Conservation (phyloP, 495 filamentous ascomycete genomes). For the Cercophora sp. region DNA sequence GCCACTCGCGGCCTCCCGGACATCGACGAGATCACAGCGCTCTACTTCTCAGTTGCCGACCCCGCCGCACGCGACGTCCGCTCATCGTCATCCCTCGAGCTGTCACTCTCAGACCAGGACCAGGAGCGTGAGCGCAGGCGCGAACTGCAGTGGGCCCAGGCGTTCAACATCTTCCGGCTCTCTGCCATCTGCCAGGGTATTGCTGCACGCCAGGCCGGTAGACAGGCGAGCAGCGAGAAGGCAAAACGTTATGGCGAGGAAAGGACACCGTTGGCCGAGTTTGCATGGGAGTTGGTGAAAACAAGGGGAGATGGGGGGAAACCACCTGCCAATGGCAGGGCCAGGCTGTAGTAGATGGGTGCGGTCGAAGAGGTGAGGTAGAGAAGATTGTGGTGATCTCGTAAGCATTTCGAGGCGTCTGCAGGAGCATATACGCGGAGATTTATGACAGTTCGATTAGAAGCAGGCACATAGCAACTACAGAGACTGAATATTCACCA, state of each 20-base stretch:
- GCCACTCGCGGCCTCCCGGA: conserved; percentile 70
- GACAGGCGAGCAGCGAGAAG: conserved; percentile 86
- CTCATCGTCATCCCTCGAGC: conserved; percentile 20
- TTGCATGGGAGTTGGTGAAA: conserved; percentile 64
- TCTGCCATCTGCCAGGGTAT: conserved; percentile 93
- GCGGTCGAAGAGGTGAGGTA: conserved; percentile 11
- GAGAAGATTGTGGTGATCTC: too few relatives aligned
- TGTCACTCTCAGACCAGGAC: conserved; percentile 14
- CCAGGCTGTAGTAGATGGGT: conserved; percentile 13
- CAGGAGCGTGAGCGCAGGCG: conserved; percentile 35
- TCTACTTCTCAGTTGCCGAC: conserved; percentile 71
- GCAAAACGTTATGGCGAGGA: conserved; percentile 66
- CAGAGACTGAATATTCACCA: too few relatives aligned
- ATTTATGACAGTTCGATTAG: too few relatives aligned
- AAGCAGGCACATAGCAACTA: too few relatives aligned
- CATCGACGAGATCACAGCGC: conserved; percentile 62
- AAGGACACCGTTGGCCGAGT: conserved; percentile 63
- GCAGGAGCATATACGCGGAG: too few relatives aligned
- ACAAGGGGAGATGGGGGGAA: conserved; percentile 16
- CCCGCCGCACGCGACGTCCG: conserved; percentile 53
- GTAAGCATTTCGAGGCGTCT: too few relatives aligned
- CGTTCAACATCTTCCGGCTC: conserved; percentile 57
- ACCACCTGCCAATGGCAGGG: too few relatives aligned
- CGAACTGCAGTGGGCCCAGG: conserved; percentile 66
- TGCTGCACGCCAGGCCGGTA: conserved; percentile 72